These are phyloP conservation scores for Pyrus hybrid DNA, from an alignment of 331 rosid genomes.

Conservation along the genomic window DNA sequence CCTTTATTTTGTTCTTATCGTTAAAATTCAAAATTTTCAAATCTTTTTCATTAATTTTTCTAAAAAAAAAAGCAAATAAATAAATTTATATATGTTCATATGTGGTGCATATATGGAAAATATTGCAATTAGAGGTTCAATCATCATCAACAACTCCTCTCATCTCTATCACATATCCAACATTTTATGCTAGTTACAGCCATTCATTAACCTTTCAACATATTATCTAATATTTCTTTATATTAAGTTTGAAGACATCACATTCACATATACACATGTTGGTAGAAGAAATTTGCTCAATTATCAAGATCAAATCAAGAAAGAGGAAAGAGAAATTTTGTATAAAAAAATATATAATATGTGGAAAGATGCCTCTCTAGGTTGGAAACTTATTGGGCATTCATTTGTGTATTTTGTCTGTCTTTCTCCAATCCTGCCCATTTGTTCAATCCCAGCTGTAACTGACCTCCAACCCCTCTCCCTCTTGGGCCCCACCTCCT, in stretches of 20 bases:
- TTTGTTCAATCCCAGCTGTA: slow-evolving; percentile 55
- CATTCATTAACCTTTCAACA: slow-evolving; percentile 31
- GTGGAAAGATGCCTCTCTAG: slow-evolving; percentile 28
- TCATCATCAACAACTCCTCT: slow-evolving; percentile 11
- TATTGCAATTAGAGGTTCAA: neutral
- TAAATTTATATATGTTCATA: too few relatives aligned
- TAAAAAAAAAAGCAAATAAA: too few relatives aligned
- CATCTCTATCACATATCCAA: slow-evolving; percentile 19
- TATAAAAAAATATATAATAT: slow-evolving; percentile 11
- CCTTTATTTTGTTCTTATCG: too few relatives aligned
- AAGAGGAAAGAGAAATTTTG: slow-evolving; percentile 3
- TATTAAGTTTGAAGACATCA: neutral
- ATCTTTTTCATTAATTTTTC: too few relatives aligned
- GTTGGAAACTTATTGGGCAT: slow-evolving; percentile 44
- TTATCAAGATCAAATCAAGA: slow-evolving; percentile 50
- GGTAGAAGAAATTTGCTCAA: slow-evolving; percentile 30
- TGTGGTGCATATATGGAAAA: neutral
- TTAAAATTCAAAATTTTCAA: too few relatives aligned
- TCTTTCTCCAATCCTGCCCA: slow-evolving; percentile 51
- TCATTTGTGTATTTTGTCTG: slow-evolving; percentile 24
- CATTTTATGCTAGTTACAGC: slow-evolving; percentile 24
- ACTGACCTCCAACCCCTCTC: slow-evolving; percentile 25
- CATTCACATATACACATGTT: slow-evolving; percentile 5
- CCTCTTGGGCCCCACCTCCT: slow-evolving; percentile 27
- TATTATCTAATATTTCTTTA: slow-evolving; percentile 18